A percentile compares a stretch with the other conserved stretches of the same genome.
Evolutionary conservation across 2,329 filamentous ascomycete species (phyloP).

Genomic region (Sordariomycetes sp.): DNA sequence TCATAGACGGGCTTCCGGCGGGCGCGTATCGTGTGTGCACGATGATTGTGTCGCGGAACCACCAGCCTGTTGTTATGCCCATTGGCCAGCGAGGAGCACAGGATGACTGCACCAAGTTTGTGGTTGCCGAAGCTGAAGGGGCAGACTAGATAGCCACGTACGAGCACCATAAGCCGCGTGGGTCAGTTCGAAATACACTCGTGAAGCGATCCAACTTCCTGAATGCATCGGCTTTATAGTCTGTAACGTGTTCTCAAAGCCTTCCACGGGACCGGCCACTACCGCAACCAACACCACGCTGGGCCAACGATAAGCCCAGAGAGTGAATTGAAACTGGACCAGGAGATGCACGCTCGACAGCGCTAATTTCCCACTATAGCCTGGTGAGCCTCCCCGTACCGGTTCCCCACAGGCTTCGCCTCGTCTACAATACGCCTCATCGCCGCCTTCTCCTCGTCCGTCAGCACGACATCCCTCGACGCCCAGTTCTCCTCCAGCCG

Average conservation of each 20-base stretch:
- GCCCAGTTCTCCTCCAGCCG: conserved; percentile 28
- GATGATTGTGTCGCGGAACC: conserved; percentile 37
- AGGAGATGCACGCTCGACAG: background rate
- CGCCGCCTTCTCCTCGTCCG: conserved; percentile 23
- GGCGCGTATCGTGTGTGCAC: conserved; percentile 41
- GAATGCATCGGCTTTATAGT: too few relatives aligned
- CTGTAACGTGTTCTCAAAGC: too few relatives aligned
- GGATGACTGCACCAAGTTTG: conserved; percentile 40
- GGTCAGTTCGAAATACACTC: too few relatives aligned
- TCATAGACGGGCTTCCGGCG: conserved; percentile 31
- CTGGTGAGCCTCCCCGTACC: conserved; percentile 14
- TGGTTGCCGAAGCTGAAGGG: conserved; percentile 15
- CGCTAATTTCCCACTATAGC: conserved; percentile 8
- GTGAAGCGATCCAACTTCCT: too few relatives aligned
- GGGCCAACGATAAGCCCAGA: too few relatives aligned
- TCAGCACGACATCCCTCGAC: conserved; percentile 22
- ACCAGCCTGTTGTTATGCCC: conserved; percentile 48
- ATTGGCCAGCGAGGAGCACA: conserved; percentile 41
- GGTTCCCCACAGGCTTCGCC: conserved; percentile 23
- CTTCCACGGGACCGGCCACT: too few relatives aligned
- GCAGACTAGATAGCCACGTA: too few relatives aligned
- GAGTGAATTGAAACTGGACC: too few relatives aligned
- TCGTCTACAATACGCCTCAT: conserved; percentile 25
- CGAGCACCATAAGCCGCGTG: too few relatives aligned
- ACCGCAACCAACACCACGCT: too few relatives aligned